Conservation (phyloP, 805 yeast genomes). For the Metschnikowia anglica region DNA sequence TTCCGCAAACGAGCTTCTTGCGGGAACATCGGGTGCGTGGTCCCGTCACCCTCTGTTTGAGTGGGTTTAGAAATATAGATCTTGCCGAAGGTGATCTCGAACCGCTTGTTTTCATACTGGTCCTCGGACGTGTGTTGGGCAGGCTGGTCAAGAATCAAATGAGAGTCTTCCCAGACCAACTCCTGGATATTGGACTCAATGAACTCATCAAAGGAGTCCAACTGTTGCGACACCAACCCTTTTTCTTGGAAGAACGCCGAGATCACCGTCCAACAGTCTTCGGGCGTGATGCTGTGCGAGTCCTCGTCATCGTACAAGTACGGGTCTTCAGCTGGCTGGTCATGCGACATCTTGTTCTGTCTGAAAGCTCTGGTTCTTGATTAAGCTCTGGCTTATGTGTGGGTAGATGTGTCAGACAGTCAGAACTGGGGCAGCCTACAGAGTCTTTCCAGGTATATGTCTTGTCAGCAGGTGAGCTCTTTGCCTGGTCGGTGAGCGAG, state of each 20-base stretch:
- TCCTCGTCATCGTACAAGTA: constrained; percentile 66
- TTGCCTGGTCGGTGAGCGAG: no score
- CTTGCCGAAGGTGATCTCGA: constrained; percentile 96
- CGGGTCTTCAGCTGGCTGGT: constrained; percentile 48
- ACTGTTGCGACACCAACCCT: constrained; percentile 96
- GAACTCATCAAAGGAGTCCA: constrained; percentile 97
- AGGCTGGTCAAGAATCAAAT: constrained; percentile 92
- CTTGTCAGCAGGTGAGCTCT: neutral
- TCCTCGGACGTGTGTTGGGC: constrained; percentile 94
- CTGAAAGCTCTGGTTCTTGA: no score
- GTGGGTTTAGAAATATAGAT: constrained; percentile 95
- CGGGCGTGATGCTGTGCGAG: constrained; percentile 75
- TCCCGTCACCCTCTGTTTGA: constrained; percentile 99
- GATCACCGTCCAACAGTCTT: constrained; percentile 99
- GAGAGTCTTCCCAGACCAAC: constrained; percentile 92
- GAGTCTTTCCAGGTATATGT: neutral
- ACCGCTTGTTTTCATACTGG: constrained; percentile 87
- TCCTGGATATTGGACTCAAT: constrained; percentile 96
- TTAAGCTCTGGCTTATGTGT: neutral
- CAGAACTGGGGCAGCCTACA: constrained; percentile 3
- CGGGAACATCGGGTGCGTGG: constrained; percentile 97
- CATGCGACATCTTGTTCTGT: constrained; percentile 19
- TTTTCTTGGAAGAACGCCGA: constrained; percentile 94
- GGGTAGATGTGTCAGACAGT: constrained; percentile 2
- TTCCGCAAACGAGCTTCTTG: constrained; percentile 97